A percentile compares a stretch with the other conserved stretches of the same genome.
phyloP scores from a whole-genome alignment of 306 rosid species.

The Glycyrrhiza uralensis region DNA sequence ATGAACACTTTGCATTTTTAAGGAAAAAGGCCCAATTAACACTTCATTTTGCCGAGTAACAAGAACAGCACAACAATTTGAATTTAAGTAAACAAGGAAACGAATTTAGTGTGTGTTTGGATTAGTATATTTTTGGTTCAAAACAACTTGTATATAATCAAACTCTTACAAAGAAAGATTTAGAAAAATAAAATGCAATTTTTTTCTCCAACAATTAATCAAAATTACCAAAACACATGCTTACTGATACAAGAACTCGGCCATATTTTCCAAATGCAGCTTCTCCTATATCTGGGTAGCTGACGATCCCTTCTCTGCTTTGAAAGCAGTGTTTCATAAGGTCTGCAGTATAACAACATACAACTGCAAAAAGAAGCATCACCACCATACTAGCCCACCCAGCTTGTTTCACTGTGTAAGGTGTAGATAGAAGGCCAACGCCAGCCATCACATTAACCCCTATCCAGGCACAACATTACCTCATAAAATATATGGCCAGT shows the following conservation, averaged over 20 bases:
- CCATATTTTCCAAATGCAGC: slow-evolving; percentile 85
- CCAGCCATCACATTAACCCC: slow-evolving; percentile 85
- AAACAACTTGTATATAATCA: background rate
- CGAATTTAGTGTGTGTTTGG: slow-evolving; percentile 16
- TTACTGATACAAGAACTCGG: slow-evolving; percentile 60
- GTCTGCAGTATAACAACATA: slow-evolving; percentile 78
- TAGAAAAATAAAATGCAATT: background rate
- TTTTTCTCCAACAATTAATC: background rate
- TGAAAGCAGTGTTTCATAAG: slow-evolving; percentile 78
- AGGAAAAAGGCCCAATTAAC: background rate
- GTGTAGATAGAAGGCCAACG: slow-evolving; percentile 77
- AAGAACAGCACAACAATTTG: slow-evolving; percentile 13
- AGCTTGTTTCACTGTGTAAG: slow-evolving; percentile 63
- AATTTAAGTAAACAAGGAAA: too few relatives aligned
- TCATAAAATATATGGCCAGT: background rate
- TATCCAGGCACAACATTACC: slow-evolving; percentile 29
- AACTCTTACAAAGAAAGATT: background rate
- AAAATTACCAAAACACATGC: slow-evolving; percentile 1
- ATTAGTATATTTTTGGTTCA: background rate
- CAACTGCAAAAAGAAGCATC: slow-evolving; percentile 55
- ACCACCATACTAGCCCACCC: slow-evolving; percentile 77
- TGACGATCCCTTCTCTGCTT: slow-evolving; percentile 56
- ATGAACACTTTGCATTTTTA: too few relatives aligned
- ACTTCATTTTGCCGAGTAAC: background rate
- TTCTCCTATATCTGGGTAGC: slow-evolving; percentile 84